phyloP scores from a whole-genome alignment of 2,329 filamentous ascomycete genomes.

The Trichoderma aggressivum region DNA sequence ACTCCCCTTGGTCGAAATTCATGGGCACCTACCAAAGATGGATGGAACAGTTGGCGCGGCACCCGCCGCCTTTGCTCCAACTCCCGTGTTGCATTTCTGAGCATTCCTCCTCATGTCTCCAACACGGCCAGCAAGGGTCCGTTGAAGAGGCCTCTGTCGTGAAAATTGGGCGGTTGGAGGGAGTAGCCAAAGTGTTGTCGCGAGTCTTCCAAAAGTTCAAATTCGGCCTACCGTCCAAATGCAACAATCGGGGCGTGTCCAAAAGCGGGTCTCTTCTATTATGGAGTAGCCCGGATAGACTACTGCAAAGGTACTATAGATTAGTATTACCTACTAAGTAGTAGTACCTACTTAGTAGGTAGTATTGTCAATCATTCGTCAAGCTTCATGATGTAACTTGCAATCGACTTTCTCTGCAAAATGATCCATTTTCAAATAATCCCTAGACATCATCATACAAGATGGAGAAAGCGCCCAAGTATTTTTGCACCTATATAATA shows the following conservation, averaged over 20 bases:
- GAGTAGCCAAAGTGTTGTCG: not conserved
- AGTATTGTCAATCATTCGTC: not conserved
- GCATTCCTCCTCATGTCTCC: conserved; percentile 38
- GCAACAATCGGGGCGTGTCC: conserved; percentile 25
- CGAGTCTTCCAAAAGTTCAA: conserved; percentile 12
- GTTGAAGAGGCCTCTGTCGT: conserved; percentile 10
- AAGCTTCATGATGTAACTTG: not conserved
- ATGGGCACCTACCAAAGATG: conserved; percentile 24
- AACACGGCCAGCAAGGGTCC: conserved; percentile 14
- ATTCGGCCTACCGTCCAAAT: conserved; percentile 25
- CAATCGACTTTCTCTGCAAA: not conserved
- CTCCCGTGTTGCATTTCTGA: conserved; percentile 34
- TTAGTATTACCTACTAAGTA: too few relatives aligned
- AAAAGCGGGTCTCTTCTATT: conserved; percentile 13
- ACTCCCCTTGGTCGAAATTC: not conserved
- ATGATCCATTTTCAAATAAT: not conserved
- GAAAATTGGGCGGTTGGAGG: not conserved
- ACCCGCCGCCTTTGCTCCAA: conserved; percentile 30
- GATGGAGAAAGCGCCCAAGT: conserved; percentile 2
- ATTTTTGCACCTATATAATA: not conserved
- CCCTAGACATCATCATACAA: not conserved
- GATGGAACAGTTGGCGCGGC: conserved; percentile 24
- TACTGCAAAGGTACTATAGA: too few relatives aligned
- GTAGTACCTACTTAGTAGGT: not conserved
- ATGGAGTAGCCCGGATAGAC: not conserved